Percentiles rank a stretch among this genome's conserved stretches.
Evolutionary conservation across 768 basidiomycete species (phyloP).

Genomic region (Exsudoporus frostii): DNA sequence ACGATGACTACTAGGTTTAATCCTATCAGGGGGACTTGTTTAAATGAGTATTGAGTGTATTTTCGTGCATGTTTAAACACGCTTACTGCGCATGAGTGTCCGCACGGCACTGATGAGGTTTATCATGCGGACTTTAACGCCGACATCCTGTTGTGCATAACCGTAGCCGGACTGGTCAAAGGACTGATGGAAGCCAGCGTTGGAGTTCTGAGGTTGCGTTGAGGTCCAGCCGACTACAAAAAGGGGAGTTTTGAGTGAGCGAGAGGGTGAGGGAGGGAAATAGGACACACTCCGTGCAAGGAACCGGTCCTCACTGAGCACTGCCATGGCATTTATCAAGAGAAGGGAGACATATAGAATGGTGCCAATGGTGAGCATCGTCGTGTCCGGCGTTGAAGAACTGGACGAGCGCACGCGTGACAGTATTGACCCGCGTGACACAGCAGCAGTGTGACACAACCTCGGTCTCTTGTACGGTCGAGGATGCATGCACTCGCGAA

Average conservation of each 20-base stretch:
- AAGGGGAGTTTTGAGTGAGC: constrained; percentile 16
- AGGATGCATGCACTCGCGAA: constrained; percentile 29
- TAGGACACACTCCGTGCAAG: constrained; percentile 76
- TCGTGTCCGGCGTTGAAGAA: constrained; percentile 18
- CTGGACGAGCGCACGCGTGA: constrained; percentile 11
- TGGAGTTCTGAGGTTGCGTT: constrained; percentile 54
- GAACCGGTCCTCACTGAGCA: constrained; percentile 95
- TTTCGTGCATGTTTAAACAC: constrained; percentile 13
- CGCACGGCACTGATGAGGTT: constrained; percentile 93
- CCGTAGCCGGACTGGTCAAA: constrained; percentile 67
- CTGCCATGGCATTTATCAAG: constrained; percentile 90
- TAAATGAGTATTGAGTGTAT: constrained; percentile 17
- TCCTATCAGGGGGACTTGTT: constrained; percentile 85
- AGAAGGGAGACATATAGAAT: constrained; percentile 86
- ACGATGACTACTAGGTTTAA: constrained; percentile 84
- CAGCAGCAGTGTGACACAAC: constrained; percentile 10
- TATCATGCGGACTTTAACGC: constrained; percentile 82
- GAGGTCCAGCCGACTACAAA: constrained; percentile 85
- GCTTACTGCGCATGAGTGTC: constrained; percentile 96
- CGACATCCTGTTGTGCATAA: constrained; percentile 52
- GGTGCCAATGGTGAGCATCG: constrained; percentile 61
- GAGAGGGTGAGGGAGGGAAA: constrained; percentile 1
- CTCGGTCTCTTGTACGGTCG: constrained; percentile 7
- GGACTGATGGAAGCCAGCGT: constrained; percentile 57
- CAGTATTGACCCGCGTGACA: constrained; percentile 16